phyloP scores from a whole-genome alignment of 257 asterid species.

The Penstemon davidsonii region DNA sequence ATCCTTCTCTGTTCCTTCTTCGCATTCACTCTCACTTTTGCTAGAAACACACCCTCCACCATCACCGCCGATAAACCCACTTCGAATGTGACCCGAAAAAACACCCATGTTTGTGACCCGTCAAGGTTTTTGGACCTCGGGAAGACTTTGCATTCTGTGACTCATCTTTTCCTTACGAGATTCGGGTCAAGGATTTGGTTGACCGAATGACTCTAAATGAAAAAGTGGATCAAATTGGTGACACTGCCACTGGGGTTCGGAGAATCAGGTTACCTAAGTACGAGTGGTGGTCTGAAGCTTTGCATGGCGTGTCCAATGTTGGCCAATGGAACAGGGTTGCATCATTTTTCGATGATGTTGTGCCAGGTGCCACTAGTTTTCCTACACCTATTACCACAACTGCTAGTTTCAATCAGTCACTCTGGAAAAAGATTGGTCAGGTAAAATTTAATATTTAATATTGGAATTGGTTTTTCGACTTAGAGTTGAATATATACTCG shows the following conservation, averaged over 20 bases:
- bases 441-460: slow-evolving; percentile 20
- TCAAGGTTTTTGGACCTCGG: slow-evolving; percentile 37
- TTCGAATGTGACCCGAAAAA: neutral
- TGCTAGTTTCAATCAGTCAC: slow-evolving; percentile 37
- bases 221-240: slow-evolving; percentile 41
- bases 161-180: slow-evolving; percentile 22
- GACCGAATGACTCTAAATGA: slow-evolving; percentile 45
- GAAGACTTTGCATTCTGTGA: slow-evolving; percentile 37
- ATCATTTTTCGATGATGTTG: slow-evolving; percentile 24
- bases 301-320: slow-evolving; percentile 47
- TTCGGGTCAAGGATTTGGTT: slow-evolving; percentile 46
- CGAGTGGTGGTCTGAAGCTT: slow-evolving; percentile 64
- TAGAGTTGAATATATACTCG: too few species aligned
- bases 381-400: slow-evolving; percentile 36
- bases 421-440: slow-evolving; percentile 46
- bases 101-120: slow-evolving; percentile 34
- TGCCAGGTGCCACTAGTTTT: slow-evolving; percentile 46
- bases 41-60: too few species aligned
- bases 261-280: slow-evolving; percentile 45
- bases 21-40: slow-evolving; percentile 1
- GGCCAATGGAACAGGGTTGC: slow-evolving; percentile 23
- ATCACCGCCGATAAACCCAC: neutral
- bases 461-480: too few species aligned
- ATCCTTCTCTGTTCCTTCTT: neutral
- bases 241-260: slow-evolving; percentile 38